Percentiles rank a stretch among this genome's conserved stretches.
Conservation (phyloP, 2,329 filamentous ascomycete genomes). For the Fusarium piperis region DNA sequence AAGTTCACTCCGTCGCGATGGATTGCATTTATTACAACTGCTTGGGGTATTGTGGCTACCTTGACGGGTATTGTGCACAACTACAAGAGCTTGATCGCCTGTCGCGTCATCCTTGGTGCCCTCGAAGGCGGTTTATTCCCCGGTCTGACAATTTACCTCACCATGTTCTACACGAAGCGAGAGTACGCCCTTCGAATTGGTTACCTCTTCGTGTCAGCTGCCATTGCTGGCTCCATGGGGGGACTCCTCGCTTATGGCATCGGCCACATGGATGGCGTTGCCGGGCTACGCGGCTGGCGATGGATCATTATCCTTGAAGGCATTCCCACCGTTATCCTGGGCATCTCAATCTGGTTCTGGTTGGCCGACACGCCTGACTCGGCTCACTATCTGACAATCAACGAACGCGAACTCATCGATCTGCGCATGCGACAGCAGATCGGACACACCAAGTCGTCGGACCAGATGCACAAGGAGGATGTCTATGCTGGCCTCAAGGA, state of each 20-base stretch:
- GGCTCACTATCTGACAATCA: conserved; percentile 64
- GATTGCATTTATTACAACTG: conserved; percentile 36
- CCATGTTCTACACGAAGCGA: conserved; percentile 41
- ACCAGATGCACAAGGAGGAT: conserved; percentile 59
- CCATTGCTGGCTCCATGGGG: conserved; percentile 39
- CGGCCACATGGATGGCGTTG: conserved; percentile 46
- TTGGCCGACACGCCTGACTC: conserved; percentile 51
- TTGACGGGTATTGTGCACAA: conserved; percentile 56
- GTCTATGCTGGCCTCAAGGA: conserved; percentile 67
- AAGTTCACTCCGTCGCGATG: conserved; percentile 48
- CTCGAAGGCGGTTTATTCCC: conserved; percentile 60
- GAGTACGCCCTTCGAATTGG: conserved; percentile 40
- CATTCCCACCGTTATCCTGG: conserved; percentile 48
- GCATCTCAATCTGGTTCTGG: conserved; percentile 42
- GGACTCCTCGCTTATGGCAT: conserved; percentile 45
- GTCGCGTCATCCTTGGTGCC: conserved; percentile 56
- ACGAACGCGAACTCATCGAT: conserved; percentile 56
- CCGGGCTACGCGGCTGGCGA: conserved; percentile 50
- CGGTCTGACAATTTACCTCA: conserved; percentile 44
- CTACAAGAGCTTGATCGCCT: conserved; percentile 46
- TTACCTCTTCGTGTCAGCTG: conserved; percentile 40
- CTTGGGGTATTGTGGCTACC: conserved; percentile 58
- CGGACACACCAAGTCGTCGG: conserved; percentile 42
- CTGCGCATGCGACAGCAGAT: conserved; percentile 43
- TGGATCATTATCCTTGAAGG: conserved; percentile 69